A percentile compares a stretch with the other conserved stretches of the same genome.
Evolutionary conservation across 83 land plant genomes (phyloP).

Genomic region (Thuja plicata): DNA sequence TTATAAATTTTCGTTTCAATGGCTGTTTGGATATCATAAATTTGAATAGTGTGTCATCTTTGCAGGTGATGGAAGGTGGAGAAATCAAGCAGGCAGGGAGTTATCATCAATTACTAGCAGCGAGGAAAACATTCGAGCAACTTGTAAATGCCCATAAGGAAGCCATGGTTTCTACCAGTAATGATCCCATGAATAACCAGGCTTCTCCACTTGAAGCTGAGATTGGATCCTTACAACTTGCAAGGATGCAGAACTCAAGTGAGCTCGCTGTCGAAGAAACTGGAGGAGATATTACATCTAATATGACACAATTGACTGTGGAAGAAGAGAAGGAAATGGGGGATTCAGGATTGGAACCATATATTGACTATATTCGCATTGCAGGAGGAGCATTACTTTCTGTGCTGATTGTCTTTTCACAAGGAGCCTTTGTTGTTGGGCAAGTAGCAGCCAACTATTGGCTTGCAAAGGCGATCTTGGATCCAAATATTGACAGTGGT

Average conservation of each 20-base stretch:
- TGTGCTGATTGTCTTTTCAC: slow-evolving; percentile 22
- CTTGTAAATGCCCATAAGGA: slow-evolving; percentile 66
- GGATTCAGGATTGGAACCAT: slow-evolving; percentile 60
- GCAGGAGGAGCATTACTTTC: slow-evolving; percentile 31
- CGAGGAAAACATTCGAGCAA: slow-evolving; percentile 53
- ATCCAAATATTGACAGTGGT: slow-evolving; percentile 19
- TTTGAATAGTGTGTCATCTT: not conserved
- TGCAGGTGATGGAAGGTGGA: slow-evolving; percentile 71
- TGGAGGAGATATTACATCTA: slow-evolving; percentile 22
- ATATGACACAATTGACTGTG: slow-evolving; percentile 45
- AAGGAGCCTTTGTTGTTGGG: slow-evolving; percentile 40
- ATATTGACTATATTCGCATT: slow-evolving; percentile 40
- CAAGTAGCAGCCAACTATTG: slow-evolving; percentile 61
- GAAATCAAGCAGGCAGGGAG: slow-evolving; percentile 55
- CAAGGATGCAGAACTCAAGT: not conserved
- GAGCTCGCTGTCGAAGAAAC: slow-evolving; percentile 5
- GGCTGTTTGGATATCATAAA: not conserved
- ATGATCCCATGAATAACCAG: slow-evolving; percentile 10
- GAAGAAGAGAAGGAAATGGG: slow-evolving; percentile 75
- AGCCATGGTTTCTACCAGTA: slow-evolving; percentile 29
- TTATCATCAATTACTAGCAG: slow-evolving; percentile 42
- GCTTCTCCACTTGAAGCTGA: slow-evolving; percentile 11
- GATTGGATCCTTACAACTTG: not conserved
- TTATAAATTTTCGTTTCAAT: not conserved
- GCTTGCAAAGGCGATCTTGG: slow-evolving; percentile 49